Evolutionary conservation across 352 stramenopile genomes (phyloP), one percentile per base, ranked within the genome.

Genomic region (Phytopythium litorale): DNA sequence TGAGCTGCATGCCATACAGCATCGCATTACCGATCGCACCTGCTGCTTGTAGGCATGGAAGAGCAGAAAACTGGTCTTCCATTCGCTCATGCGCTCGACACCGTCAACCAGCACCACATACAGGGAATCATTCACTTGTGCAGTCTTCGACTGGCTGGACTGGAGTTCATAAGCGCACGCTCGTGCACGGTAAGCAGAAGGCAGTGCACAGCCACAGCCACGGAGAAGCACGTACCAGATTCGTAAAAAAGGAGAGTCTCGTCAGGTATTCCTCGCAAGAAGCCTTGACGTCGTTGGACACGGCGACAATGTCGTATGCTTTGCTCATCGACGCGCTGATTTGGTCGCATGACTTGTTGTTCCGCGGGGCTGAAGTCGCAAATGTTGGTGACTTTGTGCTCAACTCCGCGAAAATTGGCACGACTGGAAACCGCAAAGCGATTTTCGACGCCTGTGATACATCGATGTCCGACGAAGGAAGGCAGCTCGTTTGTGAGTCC

Each of bases 31-130:
- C 37, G 25, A 61, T 23, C 46, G 18, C 68, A 79, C 66, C 70
- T 82, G 73, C 32, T 85, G 78, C 65, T 93, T 93, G 64, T 68
- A 77, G 9, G 81, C 67, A 48, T 80, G 38, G 53, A 81, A 78
- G 21, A 92, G 54, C 32, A 73, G 55, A 11, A 94, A 65, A 9
- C 64, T 73, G 48, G 71, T 81, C 35, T 88, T 92, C 84, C 84
- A 94, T 23, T 69, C 61, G 55, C 70, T 71, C 38, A 94, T 45
- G 7, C 76, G 18, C 23, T 43, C 37, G 8, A 88, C 43, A 5
- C 73, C 74, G 43, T 81, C 66, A 23, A 75, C 21, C 7, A 81
- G 48, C 7, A 73, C 21, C 7, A 48, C 32, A 30, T 75, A 78
- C n/a, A 58, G 19, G 9, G 52, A 15, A 15, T 43, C 50, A 8